These are phyloP conservation scores for Labyrinthula sp. DNA, from an alignment of 352 stramenopile species.

Conservation along the genomic window DNA sequence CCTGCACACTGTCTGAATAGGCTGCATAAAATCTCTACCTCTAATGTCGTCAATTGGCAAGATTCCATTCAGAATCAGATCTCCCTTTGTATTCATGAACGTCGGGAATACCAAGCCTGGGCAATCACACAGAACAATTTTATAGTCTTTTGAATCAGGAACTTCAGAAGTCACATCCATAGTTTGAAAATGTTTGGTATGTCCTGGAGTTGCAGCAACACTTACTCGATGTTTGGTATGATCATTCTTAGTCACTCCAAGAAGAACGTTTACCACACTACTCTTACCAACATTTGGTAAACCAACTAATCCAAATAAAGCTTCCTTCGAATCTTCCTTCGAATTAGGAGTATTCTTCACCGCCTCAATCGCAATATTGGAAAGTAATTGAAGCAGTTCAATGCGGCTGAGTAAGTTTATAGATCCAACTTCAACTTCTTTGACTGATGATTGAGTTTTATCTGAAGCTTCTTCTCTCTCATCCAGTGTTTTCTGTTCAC, in stretches of 20 bases:
- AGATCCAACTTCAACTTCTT: constrained; percentile 24
- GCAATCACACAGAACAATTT: constrained; percentile 98
- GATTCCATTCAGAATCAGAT: constrained; percentile 95
- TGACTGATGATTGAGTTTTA: constrained; percentile 27
- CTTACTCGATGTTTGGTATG: constrained; percentile 78
- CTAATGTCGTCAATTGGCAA: constrained; percentile 87
- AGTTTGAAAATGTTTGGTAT: constrained; percentile 99
- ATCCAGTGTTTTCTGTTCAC: constrained; percentile 33
- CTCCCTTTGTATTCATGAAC: constrained; percentile 89
- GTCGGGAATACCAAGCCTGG: constrained; percentile 97
- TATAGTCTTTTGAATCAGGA: no score
- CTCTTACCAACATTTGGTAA: constrained; percentile 99
- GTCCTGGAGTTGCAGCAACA: constrained; percentile 88
- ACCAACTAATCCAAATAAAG: constrained; percentile 92
- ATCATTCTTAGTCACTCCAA: constrained; percentile 75
- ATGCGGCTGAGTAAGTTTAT: not conserved
- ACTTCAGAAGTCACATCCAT: constrained; percentile 73
- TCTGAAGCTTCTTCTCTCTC: constrained; percentile 1
- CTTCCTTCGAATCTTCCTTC: constrained; percentile 40
- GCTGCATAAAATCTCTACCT: constrained; percentile 65
- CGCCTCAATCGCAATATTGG: constrained; percentile 35
- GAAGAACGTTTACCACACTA: constrained; percentile 94
- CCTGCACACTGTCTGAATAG: constrained; percentile 73
- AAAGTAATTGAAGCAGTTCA: constrained; percentile 2
- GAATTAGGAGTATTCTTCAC: no score